Percentiles rank a stretch among this genome's conserved stretches.
Conservation (phyloP, 257 asterid species). For the Fraxinus quadrangulata region DNA sequence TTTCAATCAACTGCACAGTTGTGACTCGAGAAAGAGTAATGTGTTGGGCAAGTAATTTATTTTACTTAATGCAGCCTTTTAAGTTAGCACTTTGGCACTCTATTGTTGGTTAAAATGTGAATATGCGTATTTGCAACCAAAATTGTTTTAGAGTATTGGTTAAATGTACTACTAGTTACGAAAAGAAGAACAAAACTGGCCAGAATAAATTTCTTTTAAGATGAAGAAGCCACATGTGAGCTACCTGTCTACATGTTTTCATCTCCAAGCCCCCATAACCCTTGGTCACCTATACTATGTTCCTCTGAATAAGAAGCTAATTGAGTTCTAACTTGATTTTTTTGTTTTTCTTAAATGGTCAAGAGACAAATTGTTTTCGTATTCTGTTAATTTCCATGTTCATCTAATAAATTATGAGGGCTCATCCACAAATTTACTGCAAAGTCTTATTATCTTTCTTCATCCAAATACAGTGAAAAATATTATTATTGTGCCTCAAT, state of each 20-base stretch:
- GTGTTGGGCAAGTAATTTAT: background rate
- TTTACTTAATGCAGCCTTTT: background rate
- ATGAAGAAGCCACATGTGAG: background rate
- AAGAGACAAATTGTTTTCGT: background rate
- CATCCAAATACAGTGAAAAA: background rate
- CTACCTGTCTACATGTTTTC: background rate
- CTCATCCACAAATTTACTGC: slow-evolving; percentile 7
- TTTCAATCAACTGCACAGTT: background rate
- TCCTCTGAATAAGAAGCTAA: background rate
- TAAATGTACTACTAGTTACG: background rate
- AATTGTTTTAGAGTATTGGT: background rate
- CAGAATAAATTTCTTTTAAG: background rate
- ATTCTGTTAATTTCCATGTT: background rate
- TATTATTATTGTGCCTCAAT: background rate
- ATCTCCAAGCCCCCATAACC: background rate
- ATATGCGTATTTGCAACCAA: background rate
- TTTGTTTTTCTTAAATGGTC: background rate
- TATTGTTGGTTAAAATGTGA: background rate
- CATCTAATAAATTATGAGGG: background rate
- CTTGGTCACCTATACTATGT: background rate
- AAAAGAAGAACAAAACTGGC: background rate
- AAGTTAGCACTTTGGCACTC: background rate
- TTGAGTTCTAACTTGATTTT: background rate
- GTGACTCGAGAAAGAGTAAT: background rate
- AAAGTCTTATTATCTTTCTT: background rate